These are phyloP conservation scores for Aspergillus haitiensis DNA, from an alignment of 495 filamentous ascomycete species.

Conservation along the genomic window DNA sequence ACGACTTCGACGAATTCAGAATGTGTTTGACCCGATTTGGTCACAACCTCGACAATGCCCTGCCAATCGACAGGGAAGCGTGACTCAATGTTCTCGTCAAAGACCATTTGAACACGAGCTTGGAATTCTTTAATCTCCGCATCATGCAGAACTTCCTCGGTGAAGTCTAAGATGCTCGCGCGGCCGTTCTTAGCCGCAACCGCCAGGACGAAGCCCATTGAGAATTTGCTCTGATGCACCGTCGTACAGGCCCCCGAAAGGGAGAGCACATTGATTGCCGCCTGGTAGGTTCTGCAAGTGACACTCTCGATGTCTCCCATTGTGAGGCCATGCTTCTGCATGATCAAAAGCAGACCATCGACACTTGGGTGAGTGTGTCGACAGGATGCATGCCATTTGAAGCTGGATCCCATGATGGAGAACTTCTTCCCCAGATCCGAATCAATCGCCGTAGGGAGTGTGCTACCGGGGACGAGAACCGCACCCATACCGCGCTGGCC, in stretches of 20 bases:
- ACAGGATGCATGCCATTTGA: constrained; percentile 43
- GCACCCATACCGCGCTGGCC: constrained; percentile 36
- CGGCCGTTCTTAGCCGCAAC: constrained; percentile 38
- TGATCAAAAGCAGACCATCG: constrained; percentile 34
- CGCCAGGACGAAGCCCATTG: constrained; percentile 43
- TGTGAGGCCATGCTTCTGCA: constrained; percentile 30
- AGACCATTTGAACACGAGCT: constrained; percentile 31
- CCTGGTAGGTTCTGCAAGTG: constrained; percentile 33
- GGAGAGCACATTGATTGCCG: constrained; percentile 36
- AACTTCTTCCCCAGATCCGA: constrained; percentile 29
- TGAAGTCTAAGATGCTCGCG: constrained; percentile 41
- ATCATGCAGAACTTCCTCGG: constrained; percentile 32
- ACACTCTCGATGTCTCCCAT: constrained; percentile 38
- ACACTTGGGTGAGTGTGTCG: constrained; percentile 41
- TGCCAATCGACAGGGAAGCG: constrained; percentile 36
- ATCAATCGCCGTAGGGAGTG: constrained; percentile 33
- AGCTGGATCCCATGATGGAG: constrained; percentile 33
- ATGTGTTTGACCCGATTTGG: constrained; percentile 30
- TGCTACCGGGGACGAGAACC: constrained; percentile 29
- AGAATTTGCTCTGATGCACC: constrained; percentile 43
- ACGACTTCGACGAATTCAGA: constrained; percentile 31
- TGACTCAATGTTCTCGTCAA: constrained; percentile 33
- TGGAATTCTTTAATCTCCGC: constrained; percentile 30
- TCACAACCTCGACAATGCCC: constrained; percentile 33
- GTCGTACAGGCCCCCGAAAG: constrained; percentile 34